Conservation (phyloP, 768 basidiomycete genomes). For the Psilocybe tampanensis region DNA sequence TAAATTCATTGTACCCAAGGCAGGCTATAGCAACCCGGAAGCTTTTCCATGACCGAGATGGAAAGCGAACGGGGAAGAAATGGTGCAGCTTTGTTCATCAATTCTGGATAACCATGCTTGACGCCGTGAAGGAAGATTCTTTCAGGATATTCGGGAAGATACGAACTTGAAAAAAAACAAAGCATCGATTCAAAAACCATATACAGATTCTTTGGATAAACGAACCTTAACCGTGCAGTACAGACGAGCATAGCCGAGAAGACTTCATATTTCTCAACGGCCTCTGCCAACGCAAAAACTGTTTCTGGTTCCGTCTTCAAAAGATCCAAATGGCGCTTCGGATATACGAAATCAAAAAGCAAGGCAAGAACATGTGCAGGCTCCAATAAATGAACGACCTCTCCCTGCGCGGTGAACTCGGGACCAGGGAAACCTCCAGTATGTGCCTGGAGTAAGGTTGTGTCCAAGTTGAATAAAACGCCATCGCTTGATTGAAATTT, state of each 20-base stretch:
- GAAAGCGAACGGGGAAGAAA: neutral
- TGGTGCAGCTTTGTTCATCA: conserved; percentile 12
- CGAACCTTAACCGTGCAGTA: conserved; percentile 5
- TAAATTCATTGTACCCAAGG: neutral
- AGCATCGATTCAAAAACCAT: no score
- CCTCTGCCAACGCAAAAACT: conserved; percentile 6
- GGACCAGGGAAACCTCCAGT: conserved; percentile 13
- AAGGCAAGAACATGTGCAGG: conserved; percentile 7
- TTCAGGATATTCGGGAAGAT: conserved; percentile 13
- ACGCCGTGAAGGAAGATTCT: conserved; percentile 18
- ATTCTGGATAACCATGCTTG: conserved; percentile 16
- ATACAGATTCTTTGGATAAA: no score
- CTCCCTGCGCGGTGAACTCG: conserved; percentile 13
- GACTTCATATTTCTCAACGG: conserved; percentile 16
- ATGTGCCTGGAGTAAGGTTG: neutral
- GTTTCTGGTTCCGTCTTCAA: neutral
- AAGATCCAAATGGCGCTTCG: conserved; percentile 7
- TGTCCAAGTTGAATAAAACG: conserved; percentile 5
- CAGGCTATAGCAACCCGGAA: neutral
- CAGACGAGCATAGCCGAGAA: conserved; percentile 14
- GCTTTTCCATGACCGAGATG: neutral
- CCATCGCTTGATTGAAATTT: neutral
- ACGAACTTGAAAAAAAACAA: neutral
- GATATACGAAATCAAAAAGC: conserved; percentile 10
- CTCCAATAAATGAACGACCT: conserved; percentile 7